Conservation (phyloP, 2,329 filamentous ascomycete genomes). For the Diaporthe eres region DNA sequence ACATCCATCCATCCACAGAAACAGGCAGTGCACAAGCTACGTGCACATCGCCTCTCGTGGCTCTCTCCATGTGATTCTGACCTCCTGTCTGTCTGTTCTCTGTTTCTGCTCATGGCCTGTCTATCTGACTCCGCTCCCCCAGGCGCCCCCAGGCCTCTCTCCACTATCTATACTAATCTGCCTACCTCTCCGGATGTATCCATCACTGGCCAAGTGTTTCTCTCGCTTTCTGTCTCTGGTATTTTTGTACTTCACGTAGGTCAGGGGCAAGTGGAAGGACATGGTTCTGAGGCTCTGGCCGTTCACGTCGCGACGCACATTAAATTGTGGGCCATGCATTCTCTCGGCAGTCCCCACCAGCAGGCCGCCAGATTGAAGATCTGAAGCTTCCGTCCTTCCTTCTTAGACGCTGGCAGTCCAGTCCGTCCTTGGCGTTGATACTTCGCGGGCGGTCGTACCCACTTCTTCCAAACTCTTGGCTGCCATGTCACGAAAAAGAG, state of each 20-base stretch:
- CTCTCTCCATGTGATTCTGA: background rate
- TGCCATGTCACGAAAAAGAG: slow-evolving; percentile 35
- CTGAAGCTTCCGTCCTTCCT: slow-evolving; percentile 32
- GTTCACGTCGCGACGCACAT: slow-evolving; percentile 19
- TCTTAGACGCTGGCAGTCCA: background rate
- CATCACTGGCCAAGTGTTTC: background rate
- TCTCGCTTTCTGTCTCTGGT: background rate
- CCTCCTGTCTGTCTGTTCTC: background rate
- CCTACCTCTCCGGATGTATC: background rate
- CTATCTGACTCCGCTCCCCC: background rate
- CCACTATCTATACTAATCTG: background rate
- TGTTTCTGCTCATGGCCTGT: background rate
- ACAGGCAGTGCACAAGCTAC: slow-evolving; percentile 13
- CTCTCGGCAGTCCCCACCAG: slow-evolving; percentile 20
- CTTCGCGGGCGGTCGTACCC: slow-evolving; percentile 19
- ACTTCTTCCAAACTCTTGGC: slow-evolving; percentile 40
- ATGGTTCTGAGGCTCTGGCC: slow-evolving; percentile 11
- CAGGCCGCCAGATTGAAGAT: slow-evolving; percentile 23
- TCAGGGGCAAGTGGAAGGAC: slow-evolving; percentile 16
- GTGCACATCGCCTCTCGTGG: background rate
- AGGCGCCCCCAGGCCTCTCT: background rate
- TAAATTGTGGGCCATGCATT: background rate
- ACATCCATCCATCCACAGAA: slow-evolving; percentile 22
- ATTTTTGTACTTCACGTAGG: background rate
- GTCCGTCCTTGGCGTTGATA: slow-evolving; percentile 25